Conservation (phyloP, 768 basidiomycete species). For the Lactarius vividus region DNA sequence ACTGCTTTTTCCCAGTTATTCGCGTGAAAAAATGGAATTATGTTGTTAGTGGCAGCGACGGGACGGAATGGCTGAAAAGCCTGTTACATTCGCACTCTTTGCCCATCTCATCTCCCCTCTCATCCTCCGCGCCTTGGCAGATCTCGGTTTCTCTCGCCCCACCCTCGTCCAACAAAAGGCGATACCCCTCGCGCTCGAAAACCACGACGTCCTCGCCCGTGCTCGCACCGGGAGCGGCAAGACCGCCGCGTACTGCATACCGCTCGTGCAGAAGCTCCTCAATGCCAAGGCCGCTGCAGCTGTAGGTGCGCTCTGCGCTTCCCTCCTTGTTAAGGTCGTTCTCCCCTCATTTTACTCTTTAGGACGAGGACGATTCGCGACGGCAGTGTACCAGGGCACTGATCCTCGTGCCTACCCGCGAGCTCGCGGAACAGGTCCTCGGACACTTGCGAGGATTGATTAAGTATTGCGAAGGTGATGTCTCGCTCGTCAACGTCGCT, state of each 20-base stretch:
- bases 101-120: conserved; percentile 81
- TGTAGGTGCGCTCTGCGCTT: conserved; percentile 27
- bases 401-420: conserved; percentile 86
- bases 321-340: neutral
- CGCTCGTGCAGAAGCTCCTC: conserved; percentile 85
- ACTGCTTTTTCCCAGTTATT: too few relatives aligned
- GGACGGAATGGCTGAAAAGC: neutral
- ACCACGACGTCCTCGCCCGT: conserved; percentile 86
- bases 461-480: conserved; percentile 75
- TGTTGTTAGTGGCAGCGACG: too few relatives aligned
- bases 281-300: conserved; percentile 71
- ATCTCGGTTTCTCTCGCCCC: conserved; percentile 85
- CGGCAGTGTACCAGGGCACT: conserved; percentile 67
- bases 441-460: conserved; percentile 61
- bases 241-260: conserved; percentile 94
- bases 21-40: too few relatives aligned
- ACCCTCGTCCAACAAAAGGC: conserved; percentile 90
- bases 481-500: conserved; percentile 73
- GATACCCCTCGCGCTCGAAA: conserved; percentile 88
- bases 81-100: conserved; percentile 47
- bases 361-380: conserved; percentile 20
- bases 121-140: conserved; percentile 84
- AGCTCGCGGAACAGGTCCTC: conserved; percentile 88
- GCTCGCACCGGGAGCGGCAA: conserved; percentile 97
- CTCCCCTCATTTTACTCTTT: neutral